Evolutionary conservation across 768 basidiomycete genomes (phyloP), one percentile per base, ranked within the genome.

Genomic region (Lentinus brumalis): DNA sequence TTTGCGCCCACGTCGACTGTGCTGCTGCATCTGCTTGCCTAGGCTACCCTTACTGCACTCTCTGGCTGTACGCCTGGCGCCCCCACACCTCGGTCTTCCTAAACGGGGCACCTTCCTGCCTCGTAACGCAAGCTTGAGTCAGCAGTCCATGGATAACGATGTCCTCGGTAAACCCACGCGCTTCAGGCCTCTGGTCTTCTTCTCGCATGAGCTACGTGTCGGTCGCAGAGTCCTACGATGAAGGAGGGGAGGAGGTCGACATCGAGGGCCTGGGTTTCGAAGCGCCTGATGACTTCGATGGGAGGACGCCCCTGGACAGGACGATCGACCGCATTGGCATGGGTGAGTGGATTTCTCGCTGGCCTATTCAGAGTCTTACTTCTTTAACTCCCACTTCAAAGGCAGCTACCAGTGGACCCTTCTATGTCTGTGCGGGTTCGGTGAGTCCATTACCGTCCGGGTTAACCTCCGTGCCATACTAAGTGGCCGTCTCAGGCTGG

Each of bases 311-410:
- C 67, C 79, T 96, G 30, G 94, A 96, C 75, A 89, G 79, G 69
- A 94, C 94, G 1, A 93, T 96, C 73, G 92, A 94, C 70, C 82
- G 86, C 42, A 94, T 96, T 69, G 94, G 93, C 31, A 92, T 96
- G 93, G 93, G 92, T 71, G 59, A 56, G 80, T 70, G 6, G 5
- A 4, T 0, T 26, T 44, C 35, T 35, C 35, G 11, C 11, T n/a
- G 8, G 12, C 32, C 21, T 31, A 12, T 39, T 9, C 0, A 16
- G 21, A 16, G 1, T 8, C 32, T 38, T 39, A 14, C 9, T 40
- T 16, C 30, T 51, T 21, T 29, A 21, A 9, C 11, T 35, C 18
- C 50, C 4, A 14, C 3, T n/a, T 14, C 40, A 4, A 66, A 85
- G 83, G 83, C 44, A 87, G 83, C 56, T 94, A 93, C 66, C 92